These are phyloP conservation scores for Tricholoma terreum DNA, from an alignment of 768 basidiomycete genomes.

Conservation along the genomic window DNA sequence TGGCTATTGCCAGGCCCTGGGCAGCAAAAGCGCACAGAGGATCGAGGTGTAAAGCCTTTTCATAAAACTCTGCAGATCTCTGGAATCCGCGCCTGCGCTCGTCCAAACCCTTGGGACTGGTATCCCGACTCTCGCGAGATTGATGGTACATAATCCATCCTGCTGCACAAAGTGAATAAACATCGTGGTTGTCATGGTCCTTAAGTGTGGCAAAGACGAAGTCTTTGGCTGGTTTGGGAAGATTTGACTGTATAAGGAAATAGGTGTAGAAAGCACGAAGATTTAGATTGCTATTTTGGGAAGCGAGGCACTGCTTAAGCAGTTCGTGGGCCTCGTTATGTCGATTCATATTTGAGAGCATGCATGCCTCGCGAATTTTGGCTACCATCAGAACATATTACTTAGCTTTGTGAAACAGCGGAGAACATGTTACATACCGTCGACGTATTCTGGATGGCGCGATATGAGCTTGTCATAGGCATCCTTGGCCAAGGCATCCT, in stretches of 20 bases:
- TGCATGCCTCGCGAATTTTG: conserved; percentile 87
- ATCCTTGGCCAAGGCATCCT: conserved; percentile 69
- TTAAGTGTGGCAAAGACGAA: conserved; percentile 90
- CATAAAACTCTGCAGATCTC: conserved; percentile 86
- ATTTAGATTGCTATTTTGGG: conserved; percentile 77
- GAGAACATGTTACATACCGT: conserved; percentile 58
- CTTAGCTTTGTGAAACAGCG: not conserved
- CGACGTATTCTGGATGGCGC: conserved; percentile 95
- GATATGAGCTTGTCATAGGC: conserved; percentile 84
- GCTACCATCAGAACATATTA: conserved; percentile 45
- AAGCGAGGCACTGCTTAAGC: conserved; percentile 82
- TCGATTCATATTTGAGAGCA: conserved; percentile 67
- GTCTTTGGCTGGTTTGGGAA: conserved; percentile 71
- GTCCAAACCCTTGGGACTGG: conserved; percentile 49
- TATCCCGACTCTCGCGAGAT: conserved; percentile 79
- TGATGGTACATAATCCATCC: conserved; percentile 86
- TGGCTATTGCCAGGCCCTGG: conserved; percentile 90
- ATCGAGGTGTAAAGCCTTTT: conserved; percentile 84
- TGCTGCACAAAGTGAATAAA: conserved; percentile 88
- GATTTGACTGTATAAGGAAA: conserved; percentile 81
- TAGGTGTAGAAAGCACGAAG: conserved; percentile 92
- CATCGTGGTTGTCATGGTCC: conserved; percentile 81
- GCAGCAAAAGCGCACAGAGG: conserved; percentile 89
- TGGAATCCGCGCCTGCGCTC: conserved; percentile 79
- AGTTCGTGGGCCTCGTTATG: conserved; percentile 83